Percentiles rank a stretch among this genome's conserved stretches.
Evolutionary conservation across 768 basidiomycete genomes (phyloP).

Genomic region (Hirschioporus abietinus): DNA sequence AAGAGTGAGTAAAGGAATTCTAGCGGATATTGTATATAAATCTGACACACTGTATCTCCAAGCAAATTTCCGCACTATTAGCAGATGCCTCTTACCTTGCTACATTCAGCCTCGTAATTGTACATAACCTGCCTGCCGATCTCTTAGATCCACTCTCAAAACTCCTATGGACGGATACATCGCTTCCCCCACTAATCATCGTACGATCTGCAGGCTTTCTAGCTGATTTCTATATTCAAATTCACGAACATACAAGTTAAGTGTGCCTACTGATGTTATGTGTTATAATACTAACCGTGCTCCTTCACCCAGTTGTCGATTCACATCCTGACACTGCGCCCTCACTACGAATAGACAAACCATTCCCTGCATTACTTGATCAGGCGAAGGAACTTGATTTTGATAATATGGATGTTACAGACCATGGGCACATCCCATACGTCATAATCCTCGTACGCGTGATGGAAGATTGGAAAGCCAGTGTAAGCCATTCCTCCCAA

Average conservation of each 20-base stretch:
- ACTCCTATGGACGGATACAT: conserved; percentile 62
- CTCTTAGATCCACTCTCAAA: conserved; percentile 55
- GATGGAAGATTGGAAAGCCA: conserved; percentile 76
- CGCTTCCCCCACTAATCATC: conserved; percentile 62
- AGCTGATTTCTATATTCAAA: conserved; percentile 84
- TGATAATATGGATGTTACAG: conserved; percentile 76
- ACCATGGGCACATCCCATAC: conserved; percentile 88
- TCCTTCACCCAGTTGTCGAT: conserved; percentile 62
- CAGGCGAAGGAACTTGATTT: conserved; percentile 71
- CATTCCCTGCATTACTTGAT: conserved; percentile 77
- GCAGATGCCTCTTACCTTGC: conserved; percentile 47
- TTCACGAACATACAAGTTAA: conserved; percentile 81
- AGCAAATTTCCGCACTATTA: conserved; percentile 40
- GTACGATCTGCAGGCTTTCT: conserved; percentile 87
- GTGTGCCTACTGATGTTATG: conserved; percentile 11
- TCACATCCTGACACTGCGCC: conserved; percentile 74
- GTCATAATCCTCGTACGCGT: conserved; percentile 83
- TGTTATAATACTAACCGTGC: conserved; percentile 1
- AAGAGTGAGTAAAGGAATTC: conserved; percentile 25
- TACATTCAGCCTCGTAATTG: conserved; percentile 75
- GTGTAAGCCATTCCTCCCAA: conserved; percentile 36
- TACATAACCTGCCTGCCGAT: conserved; percentile 65
- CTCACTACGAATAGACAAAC: conserved; percentile 80
- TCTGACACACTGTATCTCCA: background rate
- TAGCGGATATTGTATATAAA: background rate